A percentile compares a stretch with the other conserved stretches of the same genome.
Evolutionary conservation across 2,329 filamentous ascomycete genomes (phyloP).

Genomic region (Aspergillus aculeatinus): DNA sequence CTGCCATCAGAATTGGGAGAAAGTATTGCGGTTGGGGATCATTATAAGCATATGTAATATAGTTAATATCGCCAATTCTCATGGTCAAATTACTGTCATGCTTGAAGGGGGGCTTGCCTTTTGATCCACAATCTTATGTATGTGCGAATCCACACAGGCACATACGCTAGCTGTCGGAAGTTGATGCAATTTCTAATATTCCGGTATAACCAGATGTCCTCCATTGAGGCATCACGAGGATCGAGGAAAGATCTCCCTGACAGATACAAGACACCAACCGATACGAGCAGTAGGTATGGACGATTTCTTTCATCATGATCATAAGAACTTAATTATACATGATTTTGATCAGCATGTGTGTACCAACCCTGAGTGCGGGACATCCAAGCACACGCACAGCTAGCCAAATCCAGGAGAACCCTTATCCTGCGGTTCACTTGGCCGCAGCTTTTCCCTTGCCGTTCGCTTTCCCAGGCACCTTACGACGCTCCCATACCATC

Average conservation of each 20-base stretch:
- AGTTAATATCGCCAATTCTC: neutral
- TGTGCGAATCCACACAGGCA: neutral
- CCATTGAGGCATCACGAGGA: too few relatives aligned
- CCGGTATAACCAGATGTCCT: too few relatives aligned
- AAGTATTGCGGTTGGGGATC: conserved; percentile 43
- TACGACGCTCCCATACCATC: conserved; percentile 91
- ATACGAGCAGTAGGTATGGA: neutral
- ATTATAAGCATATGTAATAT: conserved; percentile 16
- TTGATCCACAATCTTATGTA: neutral
- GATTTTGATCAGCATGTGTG: neutral
- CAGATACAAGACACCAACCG: too few relatives aligned
- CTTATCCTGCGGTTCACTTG: conserved; percentile 10
- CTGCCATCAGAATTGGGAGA: conserved; percentile 41
- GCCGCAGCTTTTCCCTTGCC: conserved; percentile 39
- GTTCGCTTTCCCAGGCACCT: conserved; percentile 39
- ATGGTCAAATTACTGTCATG: neutral
- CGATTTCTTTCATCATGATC: neutral
- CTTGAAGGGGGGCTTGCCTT: too few relatives aligned
- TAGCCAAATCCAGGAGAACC: neutral
- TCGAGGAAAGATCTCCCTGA: too few relatives aligned
- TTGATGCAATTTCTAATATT: too few relatives aligned
- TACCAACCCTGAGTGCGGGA: neutral
- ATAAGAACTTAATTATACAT: conserved; percentile 12
- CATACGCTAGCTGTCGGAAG: too few relatives aligned
- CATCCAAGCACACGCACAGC: neutral